Conservation (phyloP, 108 stramenopile genomes). For the Chaetoceros tenuissimus region DNA sequence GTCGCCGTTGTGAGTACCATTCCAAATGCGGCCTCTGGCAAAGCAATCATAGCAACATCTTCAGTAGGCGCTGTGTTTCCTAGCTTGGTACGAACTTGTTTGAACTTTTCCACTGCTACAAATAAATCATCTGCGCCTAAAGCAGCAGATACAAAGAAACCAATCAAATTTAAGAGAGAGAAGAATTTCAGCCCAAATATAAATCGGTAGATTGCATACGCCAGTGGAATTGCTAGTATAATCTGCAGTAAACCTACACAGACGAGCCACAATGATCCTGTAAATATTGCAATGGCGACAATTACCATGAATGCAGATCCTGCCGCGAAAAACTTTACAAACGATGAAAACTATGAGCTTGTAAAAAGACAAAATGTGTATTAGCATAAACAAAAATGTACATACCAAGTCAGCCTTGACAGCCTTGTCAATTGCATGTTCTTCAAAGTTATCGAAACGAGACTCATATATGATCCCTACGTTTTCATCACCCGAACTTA, state of each 20-base stretch:
- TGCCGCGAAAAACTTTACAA: too few relatives aligned
- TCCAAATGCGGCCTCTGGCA: constrained; percentile 44
- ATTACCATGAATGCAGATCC: constrained; percentile 29
- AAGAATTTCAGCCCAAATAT: constrained; percentile 37
- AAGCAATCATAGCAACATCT: constrained; percentile 32
- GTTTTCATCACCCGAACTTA: too few relatives aligned
- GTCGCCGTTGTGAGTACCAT: constrained; percentile 46
- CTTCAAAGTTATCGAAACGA: too few relatives aligned
- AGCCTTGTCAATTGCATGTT: too few relatives aligned
- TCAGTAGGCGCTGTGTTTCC: constrained; percentile 19
- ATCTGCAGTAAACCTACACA: constrained; percentile 38
- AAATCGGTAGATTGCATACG: constrained; percentile 44
- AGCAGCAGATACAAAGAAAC: constrained; percentile 46
- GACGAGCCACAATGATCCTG: constrained; percentile 29
- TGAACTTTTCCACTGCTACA: constrained; percentile 61
- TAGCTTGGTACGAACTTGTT: constrained; percentile 24
- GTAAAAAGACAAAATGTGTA: too few relatives aligned
- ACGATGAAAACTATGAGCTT: too few relatives aligned
- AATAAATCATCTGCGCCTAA: constrained; percentile 50
- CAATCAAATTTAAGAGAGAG: constrained; percentile 57
- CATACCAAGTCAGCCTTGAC: too few relatives aligned
- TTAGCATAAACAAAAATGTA: too few relatives aligned
- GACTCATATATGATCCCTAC: too few relatives aligned
- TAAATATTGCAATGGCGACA: constrained; percentile 39
- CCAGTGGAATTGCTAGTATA: constrained; percentile 36